These are phyloP conservation scores for Phaeoacremonium minimum DNA, from an alignment of 2,329 filamentous ascomycete species.

Conservation along the genomic window DNA sequence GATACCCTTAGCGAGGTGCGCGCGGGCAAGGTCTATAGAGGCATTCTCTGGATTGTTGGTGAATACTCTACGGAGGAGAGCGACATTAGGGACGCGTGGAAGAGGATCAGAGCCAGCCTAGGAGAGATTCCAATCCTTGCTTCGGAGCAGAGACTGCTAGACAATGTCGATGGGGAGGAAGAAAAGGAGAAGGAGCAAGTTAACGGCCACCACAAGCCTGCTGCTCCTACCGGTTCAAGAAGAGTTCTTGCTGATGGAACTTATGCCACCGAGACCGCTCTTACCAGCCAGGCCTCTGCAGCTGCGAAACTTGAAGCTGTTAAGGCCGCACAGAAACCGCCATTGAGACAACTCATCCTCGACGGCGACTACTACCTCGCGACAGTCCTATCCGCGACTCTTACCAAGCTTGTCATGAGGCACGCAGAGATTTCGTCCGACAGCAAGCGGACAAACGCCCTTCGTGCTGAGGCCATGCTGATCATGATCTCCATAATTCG, in stretches of 20 bases:
- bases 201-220: conserved; percentile 74
- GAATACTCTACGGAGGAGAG: conserved; percentile 93
- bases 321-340: conserved; percentile 94
- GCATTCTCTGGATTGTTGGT: conserved; percentile 95
- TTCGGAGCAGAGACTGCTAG: conserved; percentile 86
- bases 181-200: conserved; percentile 59
- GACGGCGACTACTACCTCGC: conserved; percentile 97
- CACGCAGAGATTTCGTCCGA: conserved; percentile 91
- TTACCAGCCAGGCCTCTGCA: conserved; percentile 87
- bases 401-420: conserved; percentile 97
- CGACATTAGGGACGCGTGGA: conserved; percentile 96
- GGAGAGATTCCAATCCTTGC: conserved; percentile 96
- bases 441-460: conserved; percentile 80
- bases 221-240: conserved; percentile 76
- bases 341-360: conserved; percentile 87
- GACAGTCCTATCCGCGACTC: conserved; percentile 88
- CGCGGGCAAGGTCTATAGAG: conserved; percentile 94
- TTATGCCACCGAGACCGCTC: conserved; percentile 92
- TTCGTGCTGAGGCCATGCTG: conserved; percentile 95
- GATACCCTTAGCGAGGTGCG: conserved; percentile 89
- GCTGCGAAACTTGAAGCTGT: conserved; percentile 92
- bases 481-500: conserved; percentile 99
- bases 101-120: conserved; percentile 85
- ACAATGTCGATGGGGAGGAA: conserved; percentile 73
- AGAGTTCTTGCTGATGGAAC: conserved; percentile 95